Evolutionary conservation across 2,329 filamentous ascomycete species (phyloP).

Genomic region (Aureobasidium musti): DNA sequence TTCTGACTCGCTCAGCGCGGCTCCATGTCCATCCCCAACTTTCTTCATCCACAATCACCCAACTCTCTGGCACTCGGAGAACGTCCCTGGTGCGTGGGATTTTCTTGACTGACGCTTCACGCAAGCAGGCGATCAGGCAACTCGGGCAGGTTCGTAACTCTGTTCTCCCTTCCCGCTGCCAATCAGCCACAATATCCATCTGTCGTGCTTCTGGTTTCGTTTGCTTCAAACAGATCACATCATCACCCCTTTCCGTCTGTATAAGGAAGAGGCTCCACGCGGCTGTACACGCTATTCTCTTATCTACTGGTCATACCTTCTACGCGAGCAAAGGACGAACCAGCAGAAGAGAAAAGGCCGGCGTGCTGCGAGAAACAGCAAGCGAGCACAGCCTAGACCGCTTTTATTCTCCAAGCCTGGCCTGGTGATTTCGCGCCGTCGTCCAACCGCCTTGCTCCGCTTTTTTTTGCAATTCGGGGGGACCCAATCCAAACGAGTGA

Average conservation of each 20-base stretch:
- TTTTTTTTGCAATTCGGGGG: constrained; percentile 26
- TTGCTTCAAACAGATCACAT: constrained; percentile 5
- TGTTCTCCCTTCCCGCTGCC: background rate
- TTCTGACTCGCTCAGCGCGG: constrained; percentile 8
- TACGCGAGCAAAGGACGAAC: constrained; percentile 18
- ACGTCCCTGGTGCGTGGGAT: constrained; percentile 14
- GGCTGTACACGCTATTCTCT: constrained; percentile 4
- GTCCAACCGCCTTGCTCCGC: constrained; percentile 27
- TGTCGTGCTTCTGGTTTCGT: constrained; percentile 26
- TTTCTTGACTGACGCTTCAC: background rate
- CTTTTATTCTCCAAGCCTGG: constrained; percentile 2
- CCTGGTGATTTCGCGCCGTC: constrained; percentile 21
- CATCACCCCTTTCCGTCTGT: constrained; percentile 8
- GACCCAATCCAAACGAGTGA: background rate
- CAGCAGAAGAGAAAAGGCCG: constrained; percentile 7
- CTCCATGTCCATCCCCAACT: background rate
- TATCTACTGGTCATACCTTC: constrained; percentile 9
- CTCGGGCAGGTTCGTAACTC: background rate
- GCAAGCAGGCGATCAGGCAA: constrained; percentile 11
- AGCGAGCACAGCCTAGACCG: constrained; percentile 19
- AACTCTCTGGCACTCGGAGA: constrained; percentile 14
- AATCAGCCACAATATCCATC: constrained; percentile 19
- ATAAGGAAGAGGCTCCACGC: constrained; percentile 26
- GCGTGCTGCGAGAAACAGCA: constrained; percentile 20
- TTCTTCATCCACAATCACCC: constrained; percentile 7